Percentiles rank a stretch among this genome's conserved stretches.
Conservation (phyloP, 805 yeast species). For the Candida odintsovae region DNA sequence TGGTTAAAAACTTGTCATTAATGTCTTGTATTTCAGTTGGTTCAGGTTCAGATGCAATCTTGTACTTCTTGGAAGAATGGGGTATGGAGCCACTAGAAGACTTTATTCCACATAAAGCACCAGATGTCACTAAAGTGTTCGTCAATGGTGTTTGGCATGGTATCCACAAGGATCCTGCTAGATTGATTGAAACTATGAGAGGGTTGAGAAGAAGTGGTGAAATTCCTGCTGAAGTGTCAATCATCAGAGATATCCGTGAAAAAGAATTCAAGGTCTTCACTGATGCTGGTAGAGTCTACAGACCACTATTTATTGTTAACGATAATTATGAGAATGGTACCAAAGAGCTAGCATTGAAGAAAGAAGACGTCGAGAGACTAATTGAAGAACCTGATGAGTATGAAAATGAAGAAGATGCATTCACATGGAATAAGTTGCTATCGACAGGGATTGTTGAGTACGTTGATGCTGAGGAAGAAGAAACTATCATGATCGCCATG, state of each 20-base stretch:
- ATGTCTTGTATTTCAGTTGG: conserved; percentile 99
- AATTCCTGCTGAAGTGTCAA: conserved; percentile 92
- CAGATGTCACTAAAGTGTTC: conserved; percentile 88
- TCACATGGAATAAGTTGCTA: conserved; percentile 82
- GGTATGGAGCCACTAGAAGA: conserved; percentile 98
- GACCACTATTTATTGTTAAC: conserved; percentile 92
- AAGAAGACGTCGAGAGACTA: conserved; percentile 75
- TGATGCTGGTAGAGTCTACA: conserved; percentile 97
- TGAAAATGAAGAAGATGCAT: conserved; percentile 32
- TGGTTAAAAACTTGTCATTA: conserved; percentile 90
- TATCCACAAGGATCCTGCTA: conserved; percentile 94
- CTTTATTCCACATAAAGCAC: conserved; percentile 86
- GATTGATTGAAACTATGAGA: conserved; percentile 84
- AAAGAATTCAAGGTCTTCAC: conserved; percentile 94
- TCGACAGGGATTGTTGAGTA: conserved; percentile 89
- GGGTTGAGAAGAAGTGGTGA: conserved; percentile 92
- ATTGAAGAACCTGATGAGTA: conserved; percentile 57
- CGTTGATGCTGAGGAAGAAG: conserved; percentile 98
- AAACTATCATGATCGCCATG: conserved; percentile 97
- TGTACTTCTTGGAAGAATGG: conserved; percentile 94
- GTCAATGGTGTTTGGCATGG: conserved; percentile 99
- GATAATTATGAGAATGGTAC: conserved; percentile 66
- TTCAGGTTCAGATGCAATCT: conserved; percentile 91
- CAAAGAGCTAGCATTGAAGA: conserved; percentile 71
- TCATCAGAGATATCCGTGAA: conserved; percentile 95